These are phyloP conservation scores for Trypanosoma caninum DNA, from an alignment of 208 protist species.

Conservation along the genomic window DNA sequence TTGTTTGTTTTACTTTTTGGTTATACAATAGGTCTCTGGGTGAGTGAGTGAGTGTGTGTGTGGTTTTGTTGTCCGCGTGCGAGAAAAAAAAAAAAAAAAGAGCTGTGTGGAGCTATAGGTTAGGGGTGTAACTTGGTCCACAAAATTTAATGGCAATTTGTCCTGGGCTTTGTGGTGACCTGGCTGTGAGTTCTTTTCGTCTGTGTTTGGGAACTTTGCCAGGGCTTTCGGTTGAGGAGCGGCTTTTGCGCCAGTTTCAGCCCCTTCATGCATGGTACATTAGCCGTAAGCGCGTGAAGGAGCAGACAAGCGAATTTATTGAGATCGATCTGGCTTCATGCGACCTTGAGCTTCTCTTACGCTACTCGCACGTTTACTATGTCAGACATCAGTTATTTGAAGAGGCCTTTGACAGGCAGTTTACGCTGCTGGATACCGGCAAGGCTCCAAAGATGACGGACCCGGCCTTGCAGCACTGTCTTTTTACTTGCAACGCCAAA, in stretches of 20 bases:
- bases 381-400: constrained; percentile 71
- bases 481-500: constrained; percentile 45
- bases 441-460: constrained; percentile 64
- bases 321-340: constrained; percentile 85
- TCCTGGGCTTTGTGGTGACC: constrained; percentile 80
- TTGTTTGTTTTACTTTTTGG: background rate
- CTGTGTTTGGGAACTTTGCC: constrained; percentile 83
- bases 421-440: constrained; percentile 76
- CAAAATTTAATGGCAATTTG: constrained; percentile 48
- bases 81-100: too few relatives aligned
- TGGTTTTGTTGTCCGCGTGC: too few relatives aligned
- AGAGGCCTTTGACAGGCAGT: constrained; percentile 72
- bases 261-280: constrained; percentile 83
- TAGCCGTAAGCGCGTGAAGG: constrained; percentile 79
- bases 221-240: constrained; percentile 60
- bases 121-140: background rate
- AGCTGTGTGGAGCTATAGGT: too few relatives aligned
- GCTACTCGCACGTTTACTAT: constrained; percentile 87
- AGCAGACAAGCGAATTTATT: constrained; percentile 87
- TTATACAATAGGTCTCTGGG: background rate
- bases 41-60: too few relatives aligned
- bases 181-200: constrained; percentile 58
- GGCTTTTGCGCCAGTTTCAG: constrained; percentile 76
- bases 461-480: constrained; percentile 45
- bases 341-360: constrained; percentile 78